These are phyloP conservation scores for Astrocystis sublimbata DNA, from an alignment of 495 filamentous ascomycete genomes.

Conservation along the genomic window DNA sequence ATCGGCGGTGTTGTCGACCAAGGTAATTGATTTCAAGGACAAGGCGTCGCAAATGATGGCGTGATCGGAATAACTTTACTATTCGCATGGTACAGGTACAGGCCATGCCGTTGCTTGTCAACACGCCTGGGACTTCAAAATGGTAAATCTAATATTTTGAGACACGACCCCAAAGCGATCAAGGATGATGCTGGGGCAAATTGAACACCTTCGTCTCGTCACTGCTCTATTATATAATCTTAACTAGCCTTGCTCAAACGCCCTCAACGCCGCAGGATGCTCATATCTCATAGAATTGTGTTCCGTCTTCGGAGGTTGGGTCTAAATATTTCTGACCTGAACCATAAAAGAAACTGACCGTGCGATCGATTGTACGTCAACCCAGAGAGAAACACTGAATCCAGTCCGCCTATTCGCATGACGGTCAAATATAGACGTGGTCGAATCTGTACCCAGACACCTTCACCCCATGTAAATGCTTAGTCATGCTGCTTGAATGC, in stretches of 20 bases:
- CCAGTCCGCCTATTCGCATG: neutral
- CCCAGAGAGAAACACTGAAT: neutral
- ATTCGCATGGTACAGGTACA: neutral
- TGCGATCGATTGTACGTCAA: neutral
- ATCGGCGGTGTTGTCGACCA: neutral
- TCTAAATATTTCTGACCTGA: neutral
- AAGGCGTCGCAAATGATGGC: neutral
- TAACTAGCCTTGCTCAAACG: constrained; percentile 17
- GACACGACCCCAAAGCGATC: neutral
- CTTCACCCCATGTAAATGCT: neutral
- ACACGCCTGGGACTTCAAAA: neutral
- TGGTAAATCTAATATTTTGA: neutral
- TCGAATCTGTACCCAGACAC: neutral
- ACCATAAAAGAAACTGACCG: neutral
- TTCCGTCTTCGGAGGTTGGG: neutral
- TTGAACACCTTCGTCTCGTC: neutral
- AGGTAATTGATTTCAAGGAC: neutral
- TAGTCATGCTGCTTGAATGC: neutral
- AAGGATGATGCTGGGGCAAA: neutral
- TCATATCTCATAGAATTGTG: constrained; percentile 26
- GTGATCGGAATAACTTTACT: neutral
- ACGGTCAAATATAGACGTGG: neutral
- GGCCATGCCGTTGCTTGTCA: neutral
- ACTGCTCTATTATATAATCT: constrained; percentile 21
- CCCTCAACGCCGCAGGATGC: constrained; percentile 28